Base-by-base conservation (phyloP, 208 protist genomes). In the Crithidia sp. region DNA sequence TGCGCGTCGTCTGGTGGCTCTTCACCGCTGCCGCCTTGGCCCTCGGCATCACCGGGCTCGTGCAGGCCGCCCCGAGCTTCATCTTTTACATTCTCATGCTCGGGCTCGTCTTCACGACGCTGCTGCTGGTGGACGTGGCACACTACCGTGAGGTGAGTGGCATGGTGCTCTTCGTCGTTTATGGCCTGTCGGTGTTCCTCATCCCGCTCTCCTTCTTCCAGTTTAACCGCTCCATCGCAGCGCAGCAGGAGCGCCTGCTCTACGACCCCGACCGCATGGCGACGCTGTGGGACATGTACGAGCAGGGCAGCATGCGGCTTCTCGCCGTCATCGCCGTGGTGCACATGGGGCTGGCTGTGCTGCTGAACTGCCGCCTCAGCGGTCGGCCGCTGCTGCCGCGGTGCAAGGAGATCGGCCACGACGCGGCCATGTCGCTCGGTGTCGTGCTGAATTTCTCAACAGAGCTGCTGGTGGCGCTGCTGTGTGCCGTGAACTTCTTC, bases 401-500 rank as follows among this genome's bases (percentile, higher is more conserved):
- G 52, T 79, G 79, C 43, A 40, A 83, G 44, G 84, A 77, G 39
- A 63, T 94, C 36, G 72, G 63, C 16, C 52, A 10, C 8, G 67
- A 80, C 8, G 43, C 80, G 2, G n/a, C 67, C 28, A 61, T 71
- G 56, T 82, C 84, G 41, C 47, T 86, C n/a, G 80, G 80, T 7
- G 54, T 85, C 19, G 68, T 92, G 12, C 52, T 76, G 17, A 95
- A 95, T 71, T 89, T 88, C 73, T 71, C 83, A 2, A 81, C 74
- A 3, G 61, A 90, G 66, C 58, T 95, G 13, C 40, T 78, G 9
- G 83, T 92, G 45, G 65, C 67, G 45, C 63, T 84, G 17, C 56
- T 93, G 50, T 83, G 77, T 61, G 71, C 66, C 4, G 70, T 93
- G n/a, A 92, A 92, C 61, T 81, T 89, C 45, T 88, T 77, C 77